These are phyloP conservation scores for Thermomyces lanuginosus DNA, from an alignment of 2,329 filamentous ascomycete genomes.

Conservation along the genomic window DNA sequence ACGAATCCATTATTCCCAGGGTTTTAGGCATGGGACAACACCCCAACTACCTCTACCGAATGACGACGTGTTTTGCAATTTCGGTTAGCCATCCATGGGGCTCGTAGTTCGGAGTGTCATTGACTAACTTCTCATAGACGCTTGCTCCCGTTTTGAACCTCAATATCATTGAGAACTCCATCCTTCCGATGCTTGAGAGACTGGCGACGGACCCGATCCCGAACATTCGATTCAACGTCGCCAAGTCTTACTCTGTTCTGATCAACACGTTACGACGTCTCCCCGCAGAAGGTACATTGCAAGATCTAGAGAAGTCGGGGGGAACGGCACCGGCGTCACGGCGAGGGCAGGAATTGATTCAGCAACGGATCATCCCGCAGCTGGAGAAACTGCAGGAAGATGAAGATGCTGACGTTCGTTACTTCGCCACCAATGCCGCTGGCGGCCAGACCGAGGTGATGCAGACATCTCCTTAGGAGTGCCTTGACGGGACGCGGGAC, in stretches of 20 bases:
- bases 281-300: conserved; percentile 73
- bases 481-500: too few species aligned
- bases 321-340: conserved; percentile 42
- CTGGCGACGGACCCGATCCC: conserved; percentile 89
- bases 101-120: conserved; percentile 5
- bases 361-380: conserved; percentile 72
- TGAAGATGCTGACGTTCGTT: conserved; percentile 93
- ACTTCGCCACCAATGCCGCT: conserved; percentile 85
- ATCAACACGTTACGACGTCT: conserved; percentile 84
- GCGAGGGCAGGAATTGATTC: conserved; percentile 62
- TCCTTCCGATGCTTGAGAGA: conserved; percentile 90
- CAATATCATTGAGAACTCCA: conserved; percentile 80
- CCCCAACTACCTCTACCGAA: conserved; percentile 96
- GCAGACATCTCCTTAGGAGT: conserved; percentile 34
- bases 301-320: conserved; percentile 67
- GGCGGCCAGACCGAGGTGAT: conserved; percentile 38
- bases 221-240: conserved; percentile 98
- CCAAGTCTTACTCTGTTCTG: conserved; percentile 85
- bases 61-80: conserved; percentile 99
- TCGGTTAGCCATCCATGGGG: conserved; percentile 49
- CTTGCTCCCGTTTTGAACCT: conserved; percentile 84
- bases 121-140: conserved; percentile 44
- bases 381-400: conserved; percentile 93
- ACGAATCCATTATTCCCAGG: conserved; percentile 92
- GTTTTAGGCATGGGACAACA: conserved; percentile 97